These are phyloP conservation scores for Ambrosia artemisiifolia DNA, from an alignment of 129 eudicot genomes.

Conservation along the genomic window DNA sequence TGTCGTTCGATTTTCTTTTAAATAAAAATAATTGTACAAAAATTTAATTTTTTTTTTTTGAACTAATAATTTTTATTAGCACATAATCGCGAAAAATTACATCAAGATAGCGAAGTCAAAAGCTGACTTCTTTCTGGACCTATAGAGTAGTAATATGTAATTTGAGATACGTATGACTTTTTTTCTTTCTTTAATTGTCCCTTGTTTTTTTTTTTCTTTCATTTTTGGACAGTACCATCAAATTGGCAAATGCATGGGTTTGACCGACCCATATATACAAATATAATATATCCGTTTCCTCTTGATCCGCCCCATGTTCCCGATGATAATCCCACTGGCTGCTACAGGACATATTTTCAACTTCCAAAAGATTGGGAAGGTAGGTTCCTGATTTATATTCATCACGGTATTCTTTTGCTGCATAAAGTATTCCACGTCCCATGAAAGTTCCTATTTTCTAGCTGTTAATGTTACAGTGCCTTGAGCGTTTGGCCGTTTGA, in stretches of 20 bases:
- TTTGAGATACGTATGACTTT: background rate
- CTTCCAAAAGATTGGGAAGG: conserved; percentile 96
- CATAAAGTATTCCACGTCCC: background rate
- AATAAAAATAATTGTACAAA: background rate
- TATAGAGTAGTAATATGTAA: background rate
- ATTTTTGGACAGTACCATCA: conserved; percentile 72
- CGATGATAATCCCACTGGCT: conserved; percentile 85
- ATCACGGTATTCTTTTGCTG: background rate
- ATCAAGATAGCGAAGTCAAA: conserved; percentile 2
- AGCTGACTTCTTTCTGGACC: background rate
- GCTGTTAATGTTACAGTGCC: background rate
- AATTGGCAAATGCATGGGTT: conserved; percentile 98
- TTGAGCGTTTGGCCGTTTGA: too few species aligned
- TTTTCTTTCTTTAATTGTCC: conserved; percentile 7
- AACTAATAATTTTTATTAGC: too few species aligned
- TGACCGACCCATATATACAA: conserved; percentile 86
- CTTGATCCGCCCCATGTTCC: conserved; percentile 90
- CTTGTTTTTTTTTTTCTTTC: background rate
- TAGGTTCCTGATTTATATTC: conserved; percentile 20
- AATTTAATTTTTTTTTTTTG: background rate
- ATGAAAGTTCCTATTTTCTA: background rate
- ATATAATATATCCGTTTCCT: conserved; percentile 76
- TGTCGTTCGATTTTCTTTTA: background rate
- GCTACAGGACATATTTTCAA: conserved; percentile 78
- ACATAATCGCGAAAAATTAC: too few species aligned